Evolutionary conservation across 2,329 filamentous ascomycete genomes (phyloP).

Genomic region (Periglandula ipomoeae): DNA sequence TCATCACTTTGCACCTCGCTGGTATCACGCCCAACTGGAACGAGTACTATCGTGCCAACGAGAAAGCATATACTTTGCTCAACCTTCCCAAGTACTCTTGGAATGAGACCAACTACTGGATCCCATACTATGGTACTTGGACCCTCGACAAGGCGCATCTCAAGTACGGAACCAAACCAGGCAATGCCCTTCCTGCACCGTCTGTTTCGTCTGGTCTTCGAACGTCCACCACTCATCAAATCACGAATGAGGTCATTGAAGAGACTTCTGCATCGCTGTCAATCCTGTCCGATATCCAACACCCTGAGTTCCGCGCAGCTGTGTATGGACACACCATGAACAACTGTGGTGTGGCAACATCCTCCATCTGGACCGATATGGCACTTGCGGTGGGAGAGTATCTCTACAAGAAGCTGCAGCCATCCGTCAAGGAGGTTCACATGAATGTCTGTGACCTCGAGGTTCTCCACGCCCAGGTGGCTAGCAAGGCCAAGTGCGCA

Average conservation of each 20-base stretch:
- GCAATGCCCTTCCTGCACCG: conserved; percentile 25
- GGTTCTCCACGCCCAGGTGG: conserved; percentile 4
- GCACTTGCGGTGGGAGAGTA: neutral
- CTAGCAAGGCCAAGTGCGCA: neutral
- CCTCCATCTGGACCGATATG: conserved; percentile 9
- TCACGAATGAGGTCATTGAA: conserved; percentile 18
- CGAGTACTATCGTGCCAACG: conserved; percentile 52
- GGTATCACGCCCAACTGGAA: conserved; percentile 42
- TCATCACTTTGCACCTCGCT: conserved; percentile 48
- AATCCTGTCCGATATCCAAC: conserved; percentile 30
- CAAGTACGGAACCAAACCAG: neutral
- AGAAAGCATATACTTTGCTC: conserved; percentile 35
- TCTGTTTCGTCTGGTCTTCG: conserved; percentile 16
- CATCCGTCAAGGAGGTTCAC: neutral
- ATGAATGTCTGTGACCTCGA: conserved; percentile 24
- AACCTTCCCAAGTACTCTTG: conserved; percentile 62
- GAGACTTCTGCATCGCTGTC: conserved; percentile 22
- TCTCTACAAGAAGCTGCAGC: neutral
- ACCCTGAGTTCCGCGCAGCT: conserved; percentile 27
- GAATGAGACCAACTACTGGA: conserved; percentile 64
- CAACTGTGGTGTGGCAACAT: conserved; percentile 30
- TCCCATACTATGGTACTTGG: conserved; percentile 59
- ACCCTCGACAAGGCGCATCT: conserved; percentile 47
- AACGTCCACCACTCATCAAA: conserved; percentile 21
- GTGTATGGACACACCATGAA: conserved; percentile 35